These are phyloP conservation scores for Glebionis coronaria DNA, from an alignment of 129 eudicot species.

Conservation along the genomic window DNA sequence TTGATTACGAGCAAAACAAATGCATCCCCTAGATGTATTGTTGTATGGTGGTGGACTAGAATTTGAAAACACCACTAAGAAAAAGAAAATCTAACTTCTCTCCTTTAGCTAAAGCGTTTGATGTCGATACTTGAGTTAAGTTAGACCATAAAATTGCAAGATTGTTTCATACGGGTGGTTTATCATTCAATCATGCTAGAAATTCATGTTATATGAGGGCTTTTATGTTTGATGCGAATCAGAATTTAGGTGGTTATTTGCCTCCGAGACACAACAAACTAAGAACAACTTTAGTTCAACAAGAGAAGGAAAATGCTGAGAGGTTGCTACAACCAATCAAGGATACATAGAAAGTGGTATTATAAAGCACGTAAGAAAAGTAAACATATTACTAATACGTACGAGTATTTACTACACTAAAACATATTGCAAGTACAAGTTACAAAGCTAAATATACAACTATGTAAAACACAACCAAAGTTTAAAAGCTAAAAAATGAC, in stretches of 20 bases:
- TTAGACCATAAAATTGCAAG: background rate
- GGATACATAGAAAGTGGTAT: background rate
- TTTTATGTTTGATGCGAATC: background rate
- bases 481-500: too few relatives aligned
- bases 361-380: too few relatives aligned
- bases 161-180: background rate
- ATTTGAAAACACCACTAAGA: too few relatives aligned
- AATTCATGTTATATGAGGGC: background rate
- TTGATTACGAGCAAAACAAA: background rate
- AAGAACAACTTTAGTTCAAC: background rate
- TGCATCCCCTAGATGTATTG: background rate
- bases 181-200: background rate
- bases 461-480: too few relatives aligned
- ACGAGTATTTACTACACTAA: too few relatives aligned
- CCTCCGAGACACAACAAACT: too few relatives aligned
- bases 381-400: too few relatives aligned
- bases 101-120: background rate
- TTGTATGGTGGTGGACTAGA: background rate
- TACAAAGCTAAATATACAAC: too few relatives aligned
- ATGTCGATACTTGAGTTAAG: background rate
- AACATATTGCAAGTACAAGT: too few relatives aligned
- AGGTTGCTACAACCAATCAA: background rate
- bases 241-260: background rate
- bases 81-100: too few relatives aligned
- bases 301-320: background rate